phyloP scores from a whole-genome alignment of 257 asterid genomes.

The Solanum bukasovii region DNA sequence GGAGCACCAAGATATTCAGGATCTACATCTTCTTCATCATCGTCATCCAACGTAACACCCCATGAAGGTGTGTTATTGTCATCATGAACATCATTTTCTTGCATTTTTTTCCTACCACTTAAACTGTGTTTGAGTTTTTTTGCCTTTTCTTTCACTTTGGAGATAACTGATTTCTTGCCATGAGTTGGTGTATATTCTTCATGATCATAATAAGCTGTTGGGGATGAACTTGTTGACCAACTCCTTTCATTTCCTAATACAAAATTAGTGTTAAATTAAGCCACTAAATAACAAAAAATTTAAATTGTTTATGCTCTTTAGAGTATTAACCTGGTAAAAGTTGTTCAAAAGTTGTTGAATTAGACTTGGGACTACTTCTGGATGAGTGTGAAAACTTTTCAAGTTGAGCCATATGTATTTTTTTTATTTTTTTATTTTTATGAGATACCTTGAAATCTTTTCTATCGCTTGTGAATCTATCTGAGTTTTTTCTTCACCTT shows the following conservation, averaged over 20 bases:
- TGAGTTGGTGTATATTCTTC: conserved; percentile 30
- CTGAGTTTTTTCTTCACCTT: not conserved
- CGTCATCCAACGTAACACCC: conserved; percentile 35
- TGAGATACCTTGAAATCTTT: not conserved
- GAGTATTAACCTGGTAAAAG: conserved; percentile 38
- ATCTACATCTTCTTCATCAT: conserved; percentile 35
- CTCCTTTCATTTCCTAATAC: conserved; percentile 28
- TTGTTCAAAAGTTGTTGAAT: conserved; percentile 53
- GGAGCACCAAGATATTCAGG: conserved; percentile 98
- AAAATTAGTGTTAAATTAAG: not conserved
- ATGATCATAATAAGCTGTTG: conserved; percentile 27
- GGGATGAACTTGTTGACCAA: conserved; percentile 23
- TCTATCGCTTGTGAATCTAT: not conserved
- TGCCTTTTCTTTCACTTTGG: conserved; percentile 79
- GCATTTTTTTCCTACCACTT: conserved; percentile 43
- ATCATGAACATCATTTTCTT: conserved; percentile 14
- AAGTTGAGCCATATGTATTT: conserved; percentile 9
- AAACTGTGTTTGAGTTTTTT: conserved; percentile 53
- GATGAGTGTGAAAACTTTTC: conserved; percentile 10
- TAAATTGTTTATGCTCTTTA: not conserved
- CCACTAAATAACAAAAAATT: not conserved
- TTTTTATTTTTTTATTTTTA: too few species aligned
- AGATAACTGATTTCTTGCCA: conserved; percentile 52
- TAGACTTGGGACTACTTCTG: conserved; percentile 17
- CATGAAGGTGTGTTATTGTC: conserved; percentile 23